Evolutionary conservation across 1,284 basidiomycete species (phyloP), one percentile per base, ranked within the genome.

Genomic region (Naganishia albida): DNA sequence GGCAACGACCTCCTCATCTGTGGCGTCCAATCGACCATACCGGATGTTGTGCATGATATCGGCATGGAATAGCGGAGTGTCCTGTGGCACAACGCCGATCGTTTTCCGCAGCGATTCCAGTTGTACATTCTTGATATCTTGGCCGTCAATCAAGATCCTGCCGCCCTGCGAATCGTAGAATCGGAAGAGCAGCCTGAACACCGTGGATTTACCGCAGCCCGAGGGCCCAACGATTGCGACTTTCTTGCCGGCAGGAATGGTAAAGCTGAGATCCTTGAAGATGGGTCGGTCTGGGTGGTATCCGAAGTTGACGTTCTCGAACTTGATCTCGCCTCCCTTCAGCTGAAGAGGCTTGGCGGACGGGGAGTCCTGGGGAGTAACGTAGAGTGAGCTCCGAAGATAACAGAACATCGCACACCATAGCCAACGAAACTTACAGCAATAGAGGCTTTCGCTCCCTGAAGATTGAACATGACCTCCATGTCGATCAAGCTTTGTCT

Each of bases 121-220:
- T 70, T 88, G 85, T 2, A 96, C 81, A 3, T 86, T 82, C 59
- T 85, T 83, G 68, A 98, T 86, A 73, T 93, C 87, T 78, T 98
- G 95, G 3, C 86, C 91, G 68, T 85, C 84, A 65, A 85, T 80
- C 62, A 86, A 81, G 72, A 99, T 97, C 28, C 83, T 82, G 1
- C 95, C 96, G 0, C 85, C 83, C 2, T 83, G 78, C 0, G 93
- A 92, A 50, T 93, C 87, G 79, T 97, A 99, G 84, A 97, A 98
- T 8, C 95, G 84, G 82, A 92, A 98, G 18, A 99, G 82, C 0
- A 99, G 86, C 2, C 94, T 87, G 82, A 98, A 91, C 62, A 99
- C 87, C 2, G 95, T 99, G 20, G 91, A 94, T 80, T 99, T 99
- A n/a, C 95, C 96, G 73, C 93, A 96, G 10, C 95, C 96, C 0